A percentile compares a stretch with the other conserved stretches of the same genome.
Conservation (phyloP, 1,139 yeast genomes). For the Saccharomyces uvarum region DNA sequence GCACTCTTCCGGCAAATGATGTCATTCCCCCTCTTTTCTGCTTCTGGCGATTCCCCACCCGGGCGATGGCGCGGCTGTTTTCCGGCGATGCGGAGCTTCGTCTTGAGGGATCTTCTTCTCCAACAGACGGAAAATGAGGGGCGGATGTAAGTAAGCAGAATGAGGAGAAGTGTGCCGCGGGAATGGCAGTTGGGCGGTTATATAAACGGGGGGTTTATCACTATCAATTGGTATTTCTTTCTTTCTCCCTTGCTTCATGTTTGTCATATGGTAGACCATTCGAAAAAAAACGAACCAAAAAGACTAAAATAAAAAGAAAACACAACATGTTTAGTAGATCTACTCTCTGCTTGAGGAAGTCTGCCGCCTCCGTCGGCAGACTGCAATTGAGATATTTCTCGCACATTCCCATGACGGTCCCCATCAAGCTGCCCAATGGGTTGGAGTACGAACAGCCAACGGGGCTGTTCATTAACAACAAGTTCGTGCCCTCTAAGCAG, state of each 20-base stretch:
- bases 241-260: neutral
- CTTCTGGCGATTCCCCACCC: neutral
- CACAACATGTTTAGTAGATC: slow-evolving; percentile 4
- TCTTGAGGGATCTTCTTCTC: neutral
- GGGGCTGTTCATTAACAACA: slow-evolving; percentile 40
- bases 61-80: neutral
- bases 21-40: neutral
- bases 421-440: slow-evolving; percentile 48
- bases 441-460: slow-evolving; percentile 43
- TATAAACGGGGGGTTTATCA: neutral
- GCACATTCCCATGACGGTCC: slow-evolving; percentile 29
- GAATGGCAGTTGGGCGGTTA: neutral
- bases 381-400: slow-evolving; percentile 22
- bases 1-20: neutral
- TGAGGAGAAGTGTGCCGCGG: neutral
- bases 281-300: neutral
- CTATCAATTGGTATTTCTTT: neutral
- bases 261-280: neutral
- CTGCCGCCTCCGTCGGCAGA: slow-evolving; percentile 12
- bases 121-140: neutral
- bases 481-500: slow-evolving; percentile 35
- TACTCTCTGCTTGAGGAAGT: slow-evolving; percentile 10
- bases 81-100: neutral
- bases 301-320: neutral
- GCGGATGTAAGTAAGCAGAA: neutral